Percentiles rank a stretch among this genome's conserved stretches.
These are phyloP conservation scores for Hanseniaspora vineae DNA, from an alignment of 805 yeast genomes.

Conservation along the genomic window DNA sequence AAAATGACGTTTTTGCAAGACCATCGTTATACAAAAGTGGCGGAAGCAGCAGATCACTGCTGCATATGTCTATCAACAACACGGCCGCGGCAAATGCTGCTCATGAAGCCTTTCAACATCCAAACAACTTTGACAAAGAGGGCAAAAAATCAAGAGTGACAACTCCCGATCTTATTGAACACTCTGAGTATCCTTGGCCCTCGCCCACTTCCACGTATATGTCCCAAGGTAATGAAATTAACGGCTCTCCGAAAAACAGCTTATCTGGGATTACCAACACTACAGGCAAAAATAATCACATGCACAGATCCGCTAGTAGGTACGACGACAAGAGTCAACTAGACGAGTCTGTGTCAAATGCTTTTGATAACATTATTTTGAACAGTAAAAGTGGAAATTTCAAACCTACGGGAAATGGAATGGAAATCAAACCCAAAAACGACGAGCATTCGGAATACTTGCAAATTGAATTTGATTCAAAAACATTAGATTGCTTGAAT, in stretches of 20 bases:
- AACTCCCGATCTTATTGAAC: conserved; percentile 25
- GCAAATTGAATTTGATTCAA: neutral
- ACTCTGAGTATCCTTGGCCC: conserved; percentile 32
- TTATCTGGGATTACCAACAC: too few relatives aligned
- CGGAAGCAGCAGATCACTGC: neutral
- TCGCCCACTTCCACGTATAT: neutral
- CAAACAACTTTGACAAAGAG: neutral
- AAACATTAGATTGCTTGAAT: too few relatives aligned
- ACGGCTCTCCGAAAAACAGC: too few relatives aligned
- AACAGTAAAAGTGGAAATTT: neutral
- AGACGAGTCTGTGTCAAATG: neutral
- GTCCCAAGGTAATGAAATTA: too few relatives aligned
- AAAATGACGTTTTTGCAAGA: neutral
- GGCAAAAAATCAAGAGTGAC: conserved; percentile 14
- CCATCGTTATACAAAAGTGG: neutral
- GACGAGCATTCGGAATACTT: neutral
- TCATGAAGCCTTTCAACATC: neutral
- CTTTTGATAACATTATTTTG: neutral
- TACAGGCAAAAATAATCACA: too few relatives aligned
- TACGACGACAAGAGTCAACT: neutral
- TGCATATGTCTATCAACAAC: neutral
- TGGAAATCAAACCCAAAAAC: neutral
- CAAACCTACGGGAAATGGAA: neutral
- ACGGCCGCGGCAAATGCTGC: neutral
- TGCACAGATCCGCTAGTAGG: neutral